These are phyloP conservation scores for Papilionanthe hybrid DNA, from an alignment of 116 monocot species.

Conservation along the genomic window DNA sequence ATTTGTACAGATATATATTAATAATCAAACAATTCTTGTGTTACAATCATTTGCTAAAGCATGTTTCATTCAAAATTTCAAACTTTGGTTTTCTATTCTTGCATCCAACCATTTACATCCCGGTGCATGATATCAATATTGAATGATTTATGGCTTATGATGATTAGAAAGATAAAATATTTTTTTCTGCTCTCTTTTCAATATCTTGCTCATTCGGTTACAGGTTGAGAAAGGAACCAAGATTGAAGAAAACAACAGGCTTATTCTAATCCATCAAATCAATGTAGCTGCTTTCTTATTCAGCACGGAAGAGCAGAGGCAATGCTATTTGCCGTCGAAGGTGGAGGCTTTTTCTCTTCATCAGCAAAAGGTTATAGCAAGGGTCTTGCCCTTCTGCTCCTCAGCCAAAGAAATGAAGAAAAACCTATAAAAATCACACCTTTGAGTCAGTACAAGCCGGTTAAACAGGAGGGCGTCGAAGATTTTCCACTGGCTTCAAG, in stretches of 20 bases:
- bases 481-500: slow-evolving; percentile 43
- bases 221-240: neutral
- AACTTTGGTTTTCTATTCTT: too few species aligned
- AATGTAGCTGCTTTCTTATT: neutral
- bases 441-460: slow-evolving; percentile 70
- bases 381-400: slow-evolving; percentile 56
- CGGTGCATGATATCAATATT: neutral
- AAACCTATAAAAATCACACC: slow-evolving; percentile 71
- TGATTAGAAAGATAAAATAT: neutral
- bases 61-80: too few species aligned
- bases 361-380: slow-evolving; percentile 87
- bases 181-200: neutral
- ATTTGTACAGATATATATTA: too few species aligned
- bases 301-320: slow-evolving; percentile 27
- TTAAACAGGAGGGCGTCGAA: slow-evolving; percentile 38
- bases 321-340: slow-evolving; percentile 87
- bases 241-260: neutral
- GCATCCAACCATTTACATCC: too few species aligned
- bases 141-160: neutral
- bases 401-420: slow-evolving; percentile 61
- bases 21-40: too few species aligned
- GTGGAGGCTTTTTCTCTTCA: slow-evolving; percentile 91
- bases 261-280: neutral
- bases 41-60: too few species aligned
- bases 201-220: neutral